Evolutionary conservation across 495 filamentous ascomycete genomes (phyloP), one percentile per base, ranked within the genome.

Genomic region (Saxophila tyrrhenica): DNA sequence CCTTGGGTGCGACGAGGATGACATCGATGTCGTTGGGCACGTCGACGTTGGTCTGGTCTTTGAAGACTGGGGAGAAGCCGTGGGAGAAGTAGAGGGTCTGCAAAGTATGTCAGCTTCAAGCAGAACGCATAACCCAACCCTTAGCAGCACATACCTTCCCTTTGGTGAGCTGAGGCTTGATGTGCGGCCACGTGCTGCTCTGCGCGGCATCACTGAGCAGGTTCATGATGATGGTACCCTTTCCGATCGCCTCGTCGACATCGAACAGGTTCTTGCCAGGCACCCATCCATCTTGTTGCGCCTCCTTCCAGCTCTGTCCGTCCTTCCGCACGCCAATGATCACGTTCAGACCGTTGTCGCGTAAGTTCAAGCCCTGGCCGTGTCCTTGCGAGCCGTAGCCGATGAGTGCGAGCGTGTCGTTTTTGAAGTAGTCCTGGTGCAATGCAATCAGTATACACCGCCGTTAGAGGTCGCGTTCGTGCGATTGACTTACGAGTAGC

Each of bases 51-150:
- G 92, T 98, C 64, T 92, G 81, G 72, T 94, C 85, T 78, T 95
- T 95, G 87, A 98, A 98, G 72, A 98, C 90, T 66, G 92, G 92
- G 57, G 92, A 98, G 86, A 98, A 98, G 70, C 92, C 92, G 81
- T 98, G 92, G 51, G 92, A 96, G 83, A 98, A 98, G 83, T 98
- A 98, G 65, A 98, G 85, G 45, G 92, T 98, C 89, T 87, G 52
- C 10, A 23, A 29, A 21, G 38, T 55, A 44, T 5, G 41, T 21
- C 29, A 35, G 29, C 13, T 35, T n/a, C n/a, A n/a, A n/a, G n/a
- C 29, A 13, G 29, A 35, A 35, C 29, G 29, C 29, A n/a, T n/a
- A 52, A 16, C 20, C 17, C 24, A 17, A 53, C 20, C 39, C 2
- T 11, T 25, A 20, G 13, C 8, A 44, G 29, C 56, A 62, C 73